phyloP scores from a whole-genome alignment of 2,329 filamentous ascomycete genomes.

The Monilinia fructicola region DNA sequence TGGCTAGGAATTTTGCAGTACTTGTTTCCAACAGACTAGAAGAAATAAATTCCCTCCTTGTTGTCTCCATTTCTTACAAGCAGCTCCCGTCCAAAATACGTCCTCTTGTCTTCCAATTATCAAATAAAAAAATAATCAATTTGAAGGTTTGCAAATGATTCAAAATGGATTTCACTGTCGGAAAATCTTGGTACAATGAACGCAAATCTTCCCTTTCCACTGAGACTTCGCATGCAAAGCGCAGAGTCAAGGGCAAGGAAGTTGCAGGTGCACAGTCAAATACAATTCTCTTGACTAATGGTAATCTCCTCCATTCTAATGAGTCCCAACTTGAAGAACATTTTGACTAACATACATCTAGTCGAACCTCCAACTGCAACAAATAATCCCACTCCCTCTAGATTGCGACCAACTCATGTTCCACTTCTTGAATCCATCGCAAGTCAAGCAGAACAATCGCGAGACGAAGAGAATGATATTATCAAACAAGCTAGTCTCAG shows the following conservation, averaged over 20 bases:
- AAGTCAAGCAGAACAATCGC: neutral
- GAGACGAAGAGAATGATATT: neutral
- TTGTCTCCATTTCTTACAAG: neutral
- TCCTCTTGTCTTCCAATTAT: neutral
- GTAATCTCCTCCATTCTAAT: neutral
- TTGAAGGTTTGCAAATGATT: neutral
- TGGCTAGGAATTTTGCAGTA: neutral
- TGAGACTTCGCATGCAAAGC: too few relatives aligned
- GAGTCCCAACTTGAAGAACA: fast-evolving
- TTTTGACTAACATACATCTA: neutral
- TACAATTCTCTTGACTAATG: neutral
- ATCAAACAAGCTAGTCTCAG: neutral
- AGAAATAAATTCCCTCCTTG: neutral
- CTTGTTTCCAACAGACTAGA: neutral
- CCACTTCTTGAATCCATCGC: neutral
- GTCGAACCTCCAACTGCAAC: neutral
- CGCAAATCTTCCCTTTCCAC: neutral
- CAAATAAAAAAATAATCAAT: neutral
- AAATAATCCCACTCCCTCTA: neutral
- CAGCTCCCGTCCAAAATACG: neutral
- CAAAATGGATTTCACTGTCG: slow-evolving; percentile 2
- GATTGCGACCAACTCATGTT: neutral
- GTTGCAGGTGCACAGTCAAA: neutral
- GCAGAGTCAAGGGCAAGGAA: neutral
- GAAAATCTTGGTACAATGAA: neutral